Evolutionary conservation across 2,329 filamentous ascomycete species (phyloP).

Genomic region (Pestalotiopsis sp.): DNA sequence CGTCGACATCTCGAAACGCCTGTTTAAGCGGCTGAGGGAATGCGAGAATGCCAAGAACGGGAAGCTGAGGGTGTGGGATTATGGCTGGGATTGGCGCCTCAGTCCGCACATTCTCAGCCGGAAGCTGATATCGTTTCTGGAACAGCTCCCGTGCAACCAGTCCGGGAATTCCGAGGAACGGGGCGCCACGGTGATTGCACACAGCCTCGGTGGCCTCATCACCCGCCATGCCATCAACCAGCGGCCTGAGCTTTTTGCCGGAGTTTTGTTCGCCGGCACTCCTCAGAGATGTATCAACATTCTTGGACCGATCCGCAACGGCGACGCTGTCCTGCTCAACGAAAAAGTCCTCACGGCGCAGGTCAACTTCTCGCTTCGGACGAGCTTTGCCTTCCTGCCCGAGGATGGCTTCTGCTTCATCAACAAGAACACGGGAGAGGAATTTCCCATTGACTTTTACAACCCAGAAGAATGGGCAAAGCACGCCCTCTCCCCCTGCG

Average conservation of each 20-base stretch:
- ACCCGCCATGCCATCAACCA: slow-evolving; percentile 87
- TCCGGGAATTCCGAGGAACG: slow-evolving; percentile 52
- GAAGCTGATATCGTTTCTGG: slow-evolving; percentile 73
- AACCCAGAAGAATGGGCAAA: slow-evolving; percentile 78
- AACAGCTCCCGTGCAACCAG: slow-evolving; percentile 74
- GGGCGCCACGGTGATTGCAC: slow-evolving; percentile 82
- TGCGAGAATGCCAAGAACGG: slow-evolving; percentile 74
- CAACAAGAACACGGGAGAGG: slow-evolving; percentile 77
- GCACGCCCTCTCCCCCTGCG: slow-evolving; percentile 76
- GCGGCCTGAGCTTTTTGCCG: slow-evolving; percentile 81
- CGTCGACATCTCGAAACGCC: slow-evolving; percentile 81
- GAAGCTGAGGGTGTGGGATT: slow-evolving; percentile 80
- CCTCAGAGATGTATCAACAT: slow-evolving; percentile 91
- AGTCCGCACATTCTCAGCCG: slow-evolving; percentile 77
- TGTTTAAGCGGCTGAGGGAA: slow-evolving; percentile 77
- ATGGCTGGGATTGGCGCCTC: slow-evolving; percentile 93
- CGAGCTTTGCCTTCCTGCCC: slow-evolving; percentile 82
- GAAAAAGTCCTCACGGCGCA: slow-evolving; percentile 88
- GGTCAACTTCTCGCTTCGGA: slow-evolving; percentile 90
- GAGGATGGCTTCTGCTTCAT: slow-evolving; percentile 88
- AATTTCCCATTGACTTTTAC: slow-evolving; percentile 85
- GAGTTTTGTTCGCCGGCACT: slow-evolving; percentile 82
- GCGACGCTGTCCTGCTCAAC: slow-evolving; percentile 89
- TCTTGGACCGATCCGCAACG: slow-evolving; percentile 84
- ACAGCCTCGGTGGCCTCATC: slow-evolving; percentile 86